These are phyloP conservation scores for Pichia exigua DNA, from an alignment of 805 yeast species.

Conservation along the genomic window DNA sequence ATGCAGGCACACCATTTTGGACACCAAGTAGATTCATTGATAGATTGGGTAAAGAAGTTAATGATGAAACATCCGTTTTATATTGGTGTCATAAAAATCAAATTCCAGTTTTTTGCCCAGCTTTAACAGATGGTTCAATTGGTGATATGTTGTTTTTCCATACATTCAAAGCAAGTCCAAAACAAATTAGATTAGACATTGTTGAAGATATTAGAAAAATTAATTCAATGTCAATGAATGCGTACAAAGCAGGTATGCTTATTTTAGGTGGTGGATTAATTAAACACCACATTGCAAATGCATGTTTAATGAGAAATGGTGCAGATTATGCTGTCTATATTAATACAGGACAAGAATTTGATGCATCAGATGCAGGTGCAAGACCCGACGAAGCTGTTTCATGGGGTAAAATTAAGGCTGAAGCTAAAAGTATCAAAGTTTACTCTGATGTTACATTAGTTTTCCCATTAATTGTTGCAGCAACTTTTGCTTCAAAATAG, in stretches of 20 bases:
- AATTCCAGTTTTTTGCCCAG: constrained; percentile 96
- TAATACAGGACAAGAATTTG: constrained; percentile 97
- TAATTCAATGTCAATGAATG: constrained; percentile 92
- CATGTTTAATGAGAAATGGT: constrained; percentile 98
- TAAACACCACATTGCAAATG: constrained; percentile 96
- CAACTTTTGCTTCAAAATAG: constrained; percentile 76
- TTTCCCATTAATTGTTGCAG: constrained; percentile 94
- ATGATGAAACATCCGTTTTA: constrained; percentile 86
- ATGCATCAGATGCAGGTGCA: constrained; percentile 98
- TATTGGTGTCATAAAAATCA: constrained; percentile 98
- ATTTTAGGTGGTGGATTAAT: constrained; percentile 94
- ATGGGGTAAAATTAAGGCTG: constrained; percentile 98
- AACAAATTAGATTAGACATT: constrained; percentile 81
- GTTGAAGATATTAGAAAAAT: constrained; percentile 89
- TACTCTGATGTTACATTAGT: constrained; percentile 94
- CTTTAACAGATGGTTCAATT: constrained; percentile 94
- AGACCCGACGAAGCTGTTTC: constrained; percentile 98
- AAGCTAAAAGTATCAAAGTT: constrained; percentile 84
- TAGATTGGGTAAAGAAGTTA: constrained; percentile 89
- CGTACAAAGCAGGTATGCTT: constrained; percentile 90
- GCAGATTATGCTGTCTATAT: constrained; percentile 97
- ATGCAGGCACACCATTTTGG: constrained; percentile 72
- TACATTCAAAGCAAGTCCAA: constrained; percentile 90
- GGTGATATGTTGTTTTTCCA: constrained; percentile 99
- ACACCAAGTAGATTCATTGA: constrained; percentile 92